phyloP scores from a whole-genome alignment of 345 rosid genomes.

The Citrus maxima region DNA sequence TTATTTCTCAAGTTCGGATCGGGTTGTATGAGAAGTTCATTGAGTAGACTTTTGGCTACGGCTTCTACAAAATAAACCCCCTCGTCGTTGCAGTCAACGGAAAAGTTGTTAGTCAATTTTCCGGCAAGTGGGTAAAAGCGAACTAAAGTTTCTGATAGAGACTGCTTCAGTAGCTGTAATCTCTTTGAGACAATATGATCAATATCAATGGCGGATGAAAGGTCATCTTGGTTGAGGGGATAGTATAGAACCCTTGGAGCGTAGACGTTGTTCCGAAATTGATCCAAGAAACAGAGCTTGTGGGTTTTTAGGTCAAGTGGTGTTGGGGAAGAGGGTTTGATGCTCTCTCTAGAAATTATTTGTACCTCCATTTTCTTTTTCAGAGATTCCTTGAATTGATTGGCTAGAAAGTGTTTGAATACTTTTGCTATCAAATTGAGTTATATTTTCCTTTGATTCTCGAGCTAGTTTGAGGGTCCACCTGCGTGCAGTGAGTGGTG shows the following conservation, averaged over 20 bases:
- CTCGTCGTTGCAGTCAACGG: conserved; percentile 26
- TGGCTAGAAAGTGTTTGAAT: too few relatives aligned
- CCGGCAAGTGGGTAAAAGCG: conserved; percentile 24
- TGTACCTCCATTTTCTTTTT: conserved; percentile 16
- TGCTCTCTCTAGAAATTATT: conserved; percentile 19
- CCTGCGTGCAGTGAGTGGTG: too few relatives aligned
- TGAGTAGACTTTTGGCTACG: conserved; percentile 5
- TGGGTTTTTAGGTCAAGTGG: conserved; percentile 13
- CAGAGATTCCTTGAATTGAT: too few relatives aligned
- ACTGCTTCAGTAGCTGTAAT: neutral
- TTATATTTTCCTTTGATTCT: too few relatives aligned
- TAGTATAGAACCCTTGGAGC: conserved; percentile 21
- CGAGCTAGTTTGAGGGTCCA: too few relatives aligned
- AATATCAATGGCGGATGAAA: neutral
- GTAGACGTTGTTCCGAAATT: conserved; percentile 7
- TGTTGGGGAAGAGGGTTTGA: conserved; percentile 31
- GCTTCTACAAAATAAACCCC: conserved; percentile 20
- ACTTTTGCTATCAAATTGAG: too few relatives aligned
- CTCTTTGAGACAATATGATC: neutral
- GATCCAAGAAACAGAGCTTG: conserved; percentile 28
- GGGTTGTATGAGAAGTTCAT: conserved; percentile 10
- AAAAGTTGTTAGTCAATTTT: conserved; percentile 6
- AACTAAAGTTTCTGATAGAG: conserved; percentile 20
- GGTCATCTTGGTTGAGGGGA: neutral
- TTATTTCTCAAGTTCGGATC: neutral